phyloP scores from a whole-genome alignment of 257 asterid genomes.

The Ajuga chamaepitys region DNA sequence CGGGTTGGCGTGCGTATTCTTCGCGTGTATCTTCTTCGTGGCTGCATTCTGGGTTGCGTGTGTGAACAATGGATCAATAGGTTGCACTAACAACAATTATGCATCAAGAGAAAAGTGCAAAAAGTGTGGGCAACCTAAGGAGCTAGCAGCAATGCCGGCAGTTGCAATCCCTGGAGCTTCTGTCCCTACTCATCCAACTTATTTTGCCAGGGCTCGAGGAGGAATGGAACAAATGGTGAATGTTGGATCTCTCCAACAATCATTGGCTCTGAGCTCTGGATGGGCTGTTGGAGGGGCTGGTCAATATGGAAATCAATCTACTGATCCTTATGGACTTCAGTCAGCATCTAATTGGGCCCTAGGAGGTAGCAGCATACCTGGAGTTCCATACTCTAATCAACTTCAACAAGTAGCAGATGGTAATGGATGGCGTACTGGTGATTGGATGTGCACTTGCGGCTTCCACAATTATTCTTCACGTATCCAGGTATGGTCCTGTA shows the following conservation, averaged over 20 bases:
- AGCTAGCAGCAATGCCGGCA: constrained; percentile 93
- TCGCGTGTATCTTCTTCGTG: constrained; percentile 68
- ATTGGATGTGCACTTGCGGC: constrained; percentile 87
- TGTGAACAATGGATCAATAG: constrained; percentile 81
- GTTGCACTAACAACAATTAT: constrained; percentile 99
- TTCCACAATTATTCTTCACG: constrained; percentile 90
- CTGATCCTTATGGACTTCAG: constrained; percentile 45
- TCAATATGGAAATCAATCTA: constrained; percentile 36
- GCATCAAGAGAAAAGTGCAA: constrained; percentile 96
- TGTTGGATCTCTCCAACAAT: constrained; percentile 46
- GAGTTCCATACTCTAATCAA: constrained; percentile 39
- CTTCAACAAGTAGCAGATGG: constrained; percentile 45
- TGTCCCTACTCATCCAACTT: constrained; percentile 70
- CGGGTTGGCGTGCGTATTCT: constrained; percentile 77
- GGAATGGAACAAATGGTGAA: constrained; percentile 46
- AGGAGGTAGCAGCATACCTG: constrained; percentile 37
- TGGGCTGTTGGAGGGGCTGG: constrained; percentile 53
- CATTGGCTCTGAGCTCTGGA: constrained; percentile 51
- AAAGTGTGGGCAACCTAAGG: constrained; percentile 96
- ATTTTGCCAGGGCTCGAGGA: constrained; percentile 78
- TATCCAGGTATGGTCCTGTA: constrained; percentile 35
- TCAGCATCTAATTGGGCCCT: constrained; percentile 43
- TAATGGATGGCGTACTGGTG: constrained; percentile 81
- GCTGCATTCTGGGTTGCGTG: constrained; percentile 73
- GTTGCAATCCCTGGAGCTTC: constrained; percentile 79